Conservation (phyloP, 2,329 filamentous ascomycete genomes). For the Aureobasidium melanogenum region DNA sequence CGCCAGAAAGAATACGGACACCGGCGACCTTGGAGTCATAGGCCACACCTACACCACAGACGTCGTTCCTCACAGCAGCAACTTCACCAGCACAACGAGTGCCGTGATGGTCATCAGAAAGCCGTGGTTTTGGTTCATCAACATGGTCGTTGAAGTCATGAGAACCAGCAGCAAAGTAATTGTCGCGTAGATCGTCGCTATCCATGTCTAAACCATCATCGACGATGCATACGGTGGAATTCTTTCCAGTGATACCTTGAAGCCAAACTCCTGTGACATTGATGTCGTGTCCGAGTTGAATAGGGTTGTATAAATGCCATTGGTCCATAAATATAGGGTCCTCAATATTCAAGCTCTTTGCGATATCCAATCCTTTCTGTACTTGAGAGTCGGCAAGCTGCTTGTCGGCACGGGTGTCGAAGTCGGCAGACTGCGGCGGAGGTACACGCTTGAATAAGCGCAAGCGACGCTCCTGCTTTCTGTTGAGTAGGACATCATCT, state of each 20-base stretch:
- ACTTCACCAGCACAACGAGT: constrained; percentile 94
- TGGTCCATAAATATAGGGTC: constrained; percentile 92
- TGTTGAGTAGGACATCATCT: constrained; percentile 65
- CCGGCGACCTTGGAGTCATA: constrained; percentile 87
- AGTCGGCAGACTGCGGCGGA: constrained; percentile 17
- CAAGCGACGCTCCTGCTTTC: constrained; percentile 63
- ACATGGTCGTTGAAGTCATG: constrained; percentile 91
- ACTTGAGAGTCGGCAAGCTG: constrained; percentile 38
- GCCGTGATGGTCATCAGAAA: constrained; percentile 81
- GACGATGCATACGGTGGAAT: constrained; percentile 84
- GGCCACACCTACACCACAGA: constrained; percentile 91
- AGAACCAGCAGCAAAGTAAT: constrained; percentile 88
- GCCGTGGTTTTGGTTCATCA: constrained; percentile 68
- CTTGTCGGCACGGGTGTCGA: constrained; percentile 10
- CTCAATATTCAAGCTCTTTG: constrained; percentile 59
- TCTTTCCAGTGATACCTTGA: constrained; percentile 81
- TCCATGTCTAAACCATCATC: constrained; percentile 96
- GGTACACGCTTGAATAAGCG: constrained; percentile 51
- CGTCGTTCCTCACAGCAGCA: constrained; percentile 80
- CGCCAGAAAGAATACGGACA: constrained; percentile 82
- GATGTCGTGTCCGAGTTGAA: constrained; percentile 78
- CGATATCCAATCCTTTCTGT: constrained; percentile 51
- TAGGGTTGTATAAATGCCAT: constrained; percentile 86
- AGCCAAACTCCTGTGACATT: constrained; percentile 95
- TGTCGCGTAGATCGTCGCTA: constrained; percentile 82